Evolutionary conservation across 73 alveolate species (phyloP), one percentile per base, ranked within the genome.

Genomic region (Urostyla sp.): DNA sequence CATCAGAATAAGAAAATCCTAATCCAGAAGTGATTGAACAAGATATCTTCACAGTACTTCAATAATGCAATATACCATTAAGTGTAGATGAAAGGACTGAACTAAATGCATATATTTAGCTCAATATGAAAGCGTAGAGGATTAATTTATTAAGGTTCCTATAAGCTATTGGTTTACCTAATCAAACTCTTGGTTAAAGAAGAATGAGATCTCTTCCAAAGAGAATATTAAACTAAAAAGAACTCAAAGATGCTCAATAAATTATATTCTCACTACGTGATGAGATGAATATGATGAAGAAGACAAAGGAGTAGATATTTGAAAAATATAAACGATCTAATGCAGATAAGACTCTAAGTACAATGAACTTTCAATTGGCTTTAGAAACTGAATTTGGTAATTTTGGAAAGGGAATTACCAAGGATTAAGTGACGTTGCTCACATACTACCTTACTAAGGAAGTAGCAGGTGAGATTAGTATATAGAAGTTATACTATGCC

Each of bases 91-190:
- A 69, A 28, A 69, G 72, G 20, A 45, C 40, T 13, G 67, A 16
- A 7, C 1, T 69, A 48, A 10, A 20, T 46, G 67, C 53, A 24
- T 69, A n/a, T n/a, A n/a, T n/a, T 40, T 45, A 27, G 20, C 49
- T 15, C 7, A 1, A 45, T 5, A 49, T 46, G 52, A 3, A 30
- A 49, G 83, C 44, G 20, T 16, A 24, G 20, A 27, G 44, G 27
- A 30, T 69, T 31, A 24, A 67, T 8, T 40, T 69, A 6, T 1
- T 69, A 16, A 59, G 49, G 3, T 49, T 69, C 83, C 34, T 69
- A 0, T 21, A 45, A 69, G 83, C 83, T 13, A 23, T 69, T 5
- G 83, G 83, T 6, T 69, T 69, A 5, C 83, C 83, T 18, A 43
- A 49, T 7, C 30, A 69, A 31, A 69, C 83, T 24, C 72, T 69